Conservation (phyloP, 2,329 filamentous ascomycete genomes). For the Diplodia seriata region DNA sequence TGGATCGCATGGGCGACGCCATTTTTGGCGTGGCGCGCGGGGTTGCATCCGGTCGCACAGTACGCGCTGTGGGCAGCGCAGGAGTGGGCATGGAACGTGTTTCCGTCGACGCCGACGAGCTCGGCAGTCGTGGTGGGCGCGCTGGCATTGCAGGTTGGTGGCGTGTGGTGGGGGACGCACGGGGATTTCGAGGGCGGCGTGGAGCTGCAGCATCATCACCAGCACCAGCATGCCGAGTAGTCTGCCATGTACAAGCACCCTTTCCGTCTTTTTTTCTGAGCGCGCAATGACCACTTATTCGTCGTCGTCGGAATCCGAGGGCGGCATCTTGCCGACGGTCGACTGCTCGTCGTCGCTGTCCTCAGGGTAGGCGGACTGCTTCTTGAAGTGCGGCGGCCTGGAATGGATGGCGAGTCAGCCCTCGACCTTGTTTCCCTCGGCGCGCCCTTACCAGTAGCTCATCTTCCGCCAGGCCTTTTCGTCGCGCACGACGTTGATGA, state of each 20-base stretch:
- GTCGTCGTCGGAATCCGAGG: conserved; percentile 75
- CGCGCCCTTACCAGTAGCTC: conserved; percentile 70
- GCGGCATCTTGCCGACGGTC: conserved; percentile 83
- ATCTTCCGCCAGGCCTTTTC: conserved; percentile 92
- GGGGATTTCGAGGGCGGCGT: conserved; percentile 40
- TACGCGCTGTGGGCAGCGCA: conserved; percentile 76
- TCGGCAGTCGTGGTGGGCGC: conserved; percentile 73
- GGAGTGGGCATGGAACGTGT: conserved; percentile 94
- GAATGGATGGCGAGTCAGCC: neutral
- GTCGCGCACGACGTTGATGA: conserved; percentile 89
- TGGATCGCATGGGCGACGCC: conserved; percentile 91
- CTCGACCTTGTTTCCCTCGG: neutral
- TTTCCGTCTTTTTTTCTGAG: neutral
- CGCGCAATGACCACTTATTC: conserved; percentile 35
- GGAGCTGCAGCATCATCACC: conserved; percentile 5
- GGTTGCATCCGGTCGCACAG: conserved; percentile 70
- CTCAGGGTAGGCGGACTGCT: conserved; percentile 64
- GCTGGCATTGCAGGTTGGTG: conserved; percentile 70
- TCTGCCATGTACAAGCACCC: neutral
- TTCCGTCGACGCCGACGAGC: conserved; percentile 75
- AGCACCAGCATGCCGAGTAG: conserved; percentile 43
- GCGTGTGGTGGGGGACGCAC: conserved; percentile 65
- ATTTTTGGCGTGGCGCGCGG: conserved; percentile 82
- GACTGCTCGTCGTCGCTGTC: conserved; percentile 78
- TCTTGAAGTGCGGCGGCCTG: conserved; percentile 82